Evolutionary conservation across 768 basidiomycete species (phyloP).

Genomic region (Filobasidium wieringae): DNA sequence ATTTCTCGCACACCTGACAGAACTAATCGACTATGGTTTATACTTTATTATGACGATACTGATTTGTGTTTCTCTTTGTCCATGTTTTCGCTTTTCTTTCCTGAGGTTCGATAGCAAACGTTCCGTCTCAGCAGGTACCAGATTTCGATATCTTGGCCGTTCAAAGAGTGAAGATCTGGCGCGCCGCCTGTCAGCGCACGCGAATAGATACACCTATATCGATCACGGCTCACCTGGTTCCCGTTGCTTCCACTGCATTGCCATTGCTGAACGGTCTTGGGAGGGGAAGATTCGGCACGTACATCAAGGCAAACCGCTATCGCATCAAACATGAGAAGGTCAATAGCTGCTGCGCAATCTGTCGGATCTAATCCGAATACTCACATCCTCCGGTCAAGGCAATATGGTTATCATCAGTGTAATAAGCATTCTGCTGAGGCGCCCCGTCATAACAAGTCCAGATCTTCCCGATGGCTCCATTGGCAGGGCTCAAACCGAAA

Average conservation of each 20-base stretch:
- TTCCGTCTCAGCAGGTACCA: neutral
- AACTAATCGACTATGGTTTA: no score
- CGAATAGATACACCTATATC: neutral
- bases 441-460: constrained; percentile 15
- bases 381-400: constrained; percentile 3
- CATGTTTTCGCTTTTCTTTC: neutral
- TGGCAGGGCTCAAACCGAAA: neutral
- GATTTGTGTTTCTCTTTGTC: neutral
- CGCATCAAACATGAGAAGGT: no score
- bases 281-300: no score
- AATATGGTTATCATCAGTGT: constrained; percentile 14
- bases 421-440: constrained; percentile 15
- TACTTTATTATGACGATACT: no score
- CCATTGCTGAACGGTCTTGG: constrained; percentile 6
- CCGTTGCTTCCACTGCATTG: constrained; percentile 6
- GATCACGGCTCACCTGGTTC: constrained; percentile 7
- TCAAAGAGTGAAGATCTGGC: neutral
- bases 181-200: neutral
- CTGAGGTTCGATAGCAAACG: no score
- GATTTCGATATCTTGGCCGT: neutral
- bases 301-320: no score
- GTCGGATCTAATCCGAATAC: no score
- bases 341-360: no score
- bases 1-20: no score
- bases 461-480: constrained; percentile 1